Conservation (phyloP, 2,329 filamentous ascomycete genomes). For the Leptoxyphium fumago region DNA sequence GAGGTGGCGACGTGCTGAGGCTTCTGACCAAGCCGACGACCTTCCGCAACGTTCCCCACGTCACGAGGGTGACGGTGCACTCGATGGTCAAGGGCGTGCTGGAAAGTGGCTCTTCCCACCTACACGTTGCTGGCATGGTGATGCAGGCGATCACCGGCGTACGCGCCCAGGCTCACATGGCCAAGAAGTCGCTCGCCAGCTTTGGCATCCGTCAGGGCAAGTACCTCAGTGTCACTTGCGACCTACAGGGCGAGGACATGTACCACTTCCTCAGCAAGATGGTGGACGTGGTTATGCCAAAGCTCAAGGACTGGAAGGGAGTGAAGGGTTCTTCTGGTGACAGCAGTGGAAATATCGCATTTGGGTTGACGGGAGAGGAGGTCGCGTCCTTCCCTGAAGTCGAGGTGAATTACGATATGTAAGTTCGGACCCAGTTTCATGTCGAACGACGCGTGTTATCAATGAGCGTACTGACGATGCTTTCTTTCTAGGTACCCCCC, state of each 20-base stretch:
- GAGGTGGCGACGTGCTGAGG: slow-evolving; percentile 59
- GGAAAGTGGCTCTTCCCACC: slow-evolving; percentile 50
- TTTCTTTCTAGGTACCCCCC: slow-evolving; percentile 42
- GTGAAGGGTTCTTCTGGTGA: slow-evolving; percentile 67
- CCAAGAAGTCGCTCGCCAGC: slow-evolving; percentile 54
- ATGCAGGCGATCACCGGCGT: slow-evolving; percentile 75
- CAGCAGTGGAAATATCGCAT: slow-evolving; percentile 70
- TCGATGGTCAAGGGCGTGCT: slow-evolving; percentile 53
- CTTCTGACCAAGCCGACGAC: slow-evolving; percentile 52
- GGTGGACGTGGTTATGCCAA: slow-evolving; percentile 78
- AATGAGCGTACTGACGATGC: not conserved
- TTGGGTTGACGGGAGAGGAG: slow-evolving; percentile 62
- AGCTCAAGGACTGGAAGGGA: slow-evolving; percentile 91
- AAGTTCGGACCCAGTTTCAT: slow-evolving; percentile 26
- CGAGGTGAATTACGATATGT: slow-evolving; percentile 86
- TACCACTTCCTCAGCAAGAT: slow-evolving; percentile 85
- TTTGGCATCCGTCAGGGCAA: slow-evolving; percentile 63
- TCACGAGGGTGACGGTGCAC: slow-evolving; percentile 70
- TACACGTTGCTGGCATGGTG: slow-evolving; percentile 73
- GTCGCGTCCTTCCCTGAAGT: slow-evolving; percentile 84
- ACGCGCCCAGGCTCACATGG: slow-evolving; percentile 53
- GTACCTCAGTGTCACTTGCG: slow-evolving; percentile 60
- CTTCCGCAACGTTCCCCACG: slow-evolving; percentile 72
- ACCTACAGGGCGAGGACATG: slow-evolving; percentile 64
- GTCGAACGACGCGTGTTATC: too few relatives aligned